Evolutionary conservation across 2,329 filamentous ascomycete species (phyloP).

Genomic region (Cladosporium sp.): DNA sequence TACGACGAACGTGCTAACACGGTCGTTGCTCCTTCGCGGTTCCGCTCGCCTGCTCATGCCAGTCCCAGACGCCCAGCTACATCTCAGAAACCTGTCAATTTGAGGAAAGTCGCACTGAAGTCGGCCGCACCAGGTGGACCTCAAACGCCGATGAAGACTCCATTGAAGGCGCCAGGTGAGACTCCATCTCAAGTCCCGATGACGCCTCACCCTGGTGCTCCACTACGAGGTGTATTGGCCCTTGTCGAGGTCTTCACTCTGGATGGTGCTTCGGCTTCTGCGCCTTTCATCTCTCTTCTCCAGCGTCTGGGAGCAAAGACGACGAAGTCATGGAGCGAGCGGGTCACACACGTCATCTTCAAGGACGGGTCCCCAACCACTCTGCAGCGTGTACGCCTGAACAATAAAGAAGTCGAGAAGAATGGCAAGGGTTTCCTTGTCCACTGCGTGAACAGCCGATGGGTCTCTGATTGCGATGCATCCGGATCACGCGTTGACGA

Average conservation of each 20-base stretch:
- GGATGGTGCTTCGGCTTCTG: slow-evolving; percentile 32
- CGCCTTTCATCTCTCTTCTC: slow-evolving; percentile 31
- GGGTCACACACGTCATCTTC: slow-evolving; percentile 35
- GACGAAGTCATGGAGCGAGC: slow-evolving; percentile 33
- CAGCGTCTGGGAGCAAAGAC: slow-evolving; percentile 34
- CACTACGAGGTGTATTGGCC: slow-evolving; percentile 30
- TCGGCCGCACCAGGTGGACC: slow-evolving; percentile 16
- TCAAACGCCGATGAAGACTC: slow-evolving; percentile 29
- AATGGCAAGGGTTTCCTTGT: slow-evolving; percentile 23
- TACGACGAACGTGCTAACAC: slow-evolving; percentile 11
- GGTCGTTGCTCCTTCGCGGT: slow-evolving; percentile 7
- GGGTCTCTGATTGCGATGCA: slow-evolving; percentile 34
- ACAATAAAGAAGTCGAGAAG: slow-evolving; percentile 28
- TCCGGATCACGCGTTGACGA: slow-evolving; percentile 29
- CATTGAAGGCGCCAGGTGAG: slow-evolving; percentile 23
- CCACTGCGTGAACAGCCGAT: slow-evolving; percentile 35
- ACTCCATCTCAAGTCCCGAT: slow-evolving; percentile 26
- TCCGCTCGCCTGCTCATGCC: slow-evolving; percentile 10
- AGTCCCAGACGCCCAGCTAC: slow-evolving; percentile 9
- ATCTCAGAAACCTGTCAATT: slow-evolving; percentile 11
- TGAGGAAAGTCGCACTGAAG: slow-evolving; percentile 28
- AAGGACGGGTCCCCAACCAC: slow-evolving; percentile 35
- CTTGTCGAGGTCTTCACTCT: slow-evolving; percentile 35
- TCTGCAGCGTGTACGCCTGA: slow-evolving; percentile 29
- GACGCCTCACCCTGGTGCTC: slow-evolving; percentile 34